phyloP scores from a whole-genome alignment of 441 rosid genomes.

The Syzygium malaccense region DNA sequence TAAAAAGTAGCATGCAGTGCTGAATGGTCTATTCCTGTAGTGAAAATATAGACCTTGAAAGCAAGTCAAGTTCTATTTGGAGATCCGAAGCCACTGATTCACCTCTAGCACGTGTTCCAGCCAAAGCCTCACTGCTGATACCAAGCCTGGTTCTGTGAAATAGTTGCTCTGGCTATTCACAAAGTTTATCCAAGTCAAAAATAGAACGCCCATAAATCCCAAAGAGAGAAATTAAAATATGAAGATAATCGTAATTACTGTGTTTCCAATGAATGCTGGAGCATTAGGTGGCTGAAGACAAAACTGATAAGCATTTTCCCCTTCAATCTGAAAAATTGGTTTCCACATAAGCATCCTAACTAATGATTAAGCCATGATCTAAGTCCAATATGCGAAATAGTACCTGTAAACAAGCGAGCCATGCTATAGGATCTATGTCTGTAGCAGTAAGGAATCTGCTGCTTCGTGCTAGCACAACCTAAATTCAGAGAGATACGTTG shows the following conservation, averaged over 20 bases:
- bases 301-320: conserved; percentile 83
- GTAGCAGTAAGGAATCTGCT: conserved; percentile 59
- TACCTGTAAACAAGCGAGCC: conserved; percentile 86
- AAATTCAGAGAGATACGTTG: conserved; percentile 13
- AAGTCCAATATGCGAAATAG: neutral
- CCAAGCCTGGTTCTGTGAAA: conserved; percentile 69
- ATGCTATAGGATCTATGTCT: conserved; percentile 66
- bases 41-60: conserved; percentile 49
- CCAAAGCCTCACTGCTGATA: conserved; percentile 85
- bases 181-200: conserved; percentile 35
- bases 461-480: conserved; percentile 95
- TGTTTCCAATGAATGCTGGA: conserved; percentile 94
- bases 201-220: conserved; percentile 3
- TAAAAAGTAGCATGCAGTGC: neutral
- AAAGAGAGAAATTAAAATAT: neutral
- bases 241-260: conserved; percentile 25
- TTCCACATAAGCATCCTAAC: neutral
- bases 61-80: conserved; percentile 73
- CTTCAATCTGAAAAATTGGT: conserved; percentile 49
- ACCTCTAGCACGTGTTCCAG: conserved; percentile 89
- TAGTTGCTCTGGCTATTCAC: conserved; percentile 96
- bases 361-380: neutral
- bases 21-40: neutral
- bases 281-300: conserved; percentile 88
- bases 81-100: conserved; percentile 55